Evolutionary conservation across 306 rosid genomes (phyloP), one percentile per base, ranked within the genome.

Genomic region (Castanopsis chinensis): DNA sequence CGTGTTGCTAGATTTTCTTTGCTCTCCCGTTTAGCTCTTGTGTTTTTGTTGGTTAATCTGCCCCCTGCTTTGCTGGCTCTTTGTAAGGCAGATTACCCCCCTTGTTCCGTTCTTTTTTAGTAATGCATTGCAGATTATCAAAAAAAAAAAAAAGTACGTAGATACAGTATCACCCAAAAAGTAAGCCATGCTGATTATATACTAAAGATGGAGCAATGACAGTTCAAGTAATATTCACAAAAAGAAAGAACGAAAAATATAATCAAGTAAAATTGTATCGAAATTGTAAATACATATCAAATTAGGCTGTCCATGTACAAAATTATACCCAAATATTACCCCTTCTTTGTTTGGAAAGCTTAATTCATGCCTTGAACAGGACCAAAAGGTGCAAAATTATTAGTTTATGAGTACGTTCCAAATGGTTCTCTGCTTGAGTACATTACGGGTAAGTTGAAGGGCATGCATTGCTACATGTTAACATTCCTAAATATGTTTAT

Each of bases 351-450:
- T 58, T 72, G 54, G 68, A 79, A 85, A 83, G 67, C 68, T 51
- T 49, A 49, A 53, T 58, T 82, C 49, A 25, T 87, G 78, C 74
- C 51, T 73, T 71, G 20, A 20, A 60, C 90, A 90, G 96, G 85
- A 43, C 67, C 60, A 80, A 74, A 23, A 76, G 89, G 91, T 33
- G 89, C 87, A 9, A 88, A 83, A 81, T 78, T 91, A 43, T 79
- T 92, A 80, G 87, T 92, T 25, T 94, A 94, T 79, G 96, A 94
- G 74, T 92, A 88, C 68, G 97, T 83, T 33, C 90, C 98, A 54
- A 87, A 90, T 78, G 98, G 96, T 64, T 90, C 97, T 35, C 83
- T 91, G 52, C 94, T 94, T 2, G 97, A 92, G 75, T 86, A 82
- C 84, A 84, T 94, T 69, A 89, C 85, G 63, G 93, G 97, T 92